Evolutionary conservation across 768 basidiomycete genomes (phyloP).

Genomic region (Xerocomus spinulosus): DNA sequence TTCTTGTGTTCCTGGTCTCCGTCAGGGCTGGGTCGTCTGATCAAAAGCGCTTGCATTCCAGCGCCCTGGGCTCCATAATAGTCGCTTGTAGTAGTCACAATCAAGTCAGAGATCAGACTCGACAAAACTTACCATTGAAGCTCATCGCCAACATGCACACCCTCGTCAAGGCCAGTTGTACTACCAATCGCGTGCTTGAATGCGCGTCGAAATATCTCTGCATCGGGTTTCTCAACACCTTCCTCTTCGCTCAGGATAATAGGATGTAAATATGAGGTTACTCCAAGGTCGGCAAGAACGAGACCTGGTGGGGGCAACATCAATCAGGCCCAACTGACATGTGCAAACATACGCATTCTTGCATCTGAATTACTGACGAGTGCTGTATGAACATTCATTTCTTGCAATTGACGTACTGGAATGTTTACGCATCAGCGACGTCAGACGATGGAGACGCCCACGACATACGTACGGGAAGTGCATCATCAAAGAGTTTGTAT

Average conservation of each 20-base stretch:
- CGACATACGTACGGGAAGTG: constrained; percentile 40
- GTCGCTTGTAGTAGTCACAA: constrained; percentile 42
- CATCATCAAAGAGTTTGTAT: constrained; percentile 58
- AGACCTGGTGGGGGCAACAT: constrained; percentile 29
- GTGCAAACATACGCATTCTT: constrained; percentile 54
- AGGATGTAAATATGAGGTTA: constrained; percentile 46
- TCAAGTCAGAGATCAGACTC: background rate
- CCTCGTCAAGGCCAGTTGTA: constrained; percentile 29
- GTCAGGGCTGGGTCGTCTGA: constrained; percentile 47
- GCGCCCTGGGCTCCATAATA: constrained; percentile 55
- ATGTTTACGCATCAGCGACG: constrained; percentile 5
- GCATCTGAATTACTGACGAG: constrained; percentile 70
- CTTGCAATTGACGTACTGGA: constrained; percentile 44
- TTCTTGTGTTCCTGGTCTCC: constrained; percentile 46
- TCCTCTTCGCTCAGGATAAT: constrained; percentile 69
- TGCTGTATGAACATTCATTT: constrained; percentile 47
- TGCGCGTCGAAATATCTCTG: constrained; percentile 51
- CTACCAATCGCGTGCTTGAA: constrained; percentile 14
- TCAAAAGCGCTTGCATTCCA: constrained; percentile 53
- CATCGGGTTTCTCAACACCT: constrained; percentile 63
- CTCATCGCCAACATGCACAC: constrained; percentile 76
- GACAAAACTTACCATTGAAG: constrained; percentile 47
- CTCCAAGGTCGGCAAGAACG: constrained; percentile 57
- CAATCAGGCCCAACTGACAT: background rate
- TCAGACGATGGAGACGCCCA: background rate